phyloP scores from a whole-genome alignment of 257 asterid genomes.

The Forsythia suspensa region DNA sequence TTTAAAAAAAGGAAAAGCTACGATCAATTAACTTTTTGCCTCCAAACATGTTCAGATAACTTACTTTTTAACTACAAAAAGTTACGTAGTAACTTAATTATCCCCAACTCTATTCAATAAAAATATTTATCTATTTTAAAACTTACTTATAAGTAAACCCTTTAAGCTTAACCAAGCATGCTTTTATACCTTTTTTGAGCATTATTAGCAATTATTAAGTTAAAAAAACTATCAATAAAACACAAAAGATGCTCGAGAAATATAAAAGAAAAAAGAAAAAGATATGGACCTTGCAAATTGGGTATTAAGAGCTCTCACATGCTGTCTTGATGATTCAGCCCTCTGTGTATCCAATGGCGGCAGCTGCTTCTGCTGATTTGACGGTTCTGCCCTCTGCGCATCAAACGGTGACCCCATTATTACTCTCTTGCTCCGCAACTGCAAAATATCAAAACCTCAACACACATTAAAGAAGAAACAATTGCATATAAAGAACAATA shows the following conservation, averaged over 20 bases:
- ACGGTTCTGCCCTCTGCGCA: conserved; percentile 51
- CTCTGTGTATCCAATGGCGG: conserved; percentile 65
- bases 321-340: conserved; percentile 86
- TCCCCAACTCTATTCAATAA: not conserved
- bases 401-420: conserved; percentile 48
- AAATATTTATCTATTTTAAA: no score
- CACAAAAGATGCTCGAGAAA: not conserved
- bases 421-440: conserved; percentile 71
- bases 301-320: conserved; percentile 92
- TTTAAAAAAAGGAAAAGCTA: not conserved
- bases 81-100: not conserved
- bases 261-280: not conserved
- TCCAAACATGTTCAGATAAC: not conserved
- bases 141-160: not conserved
- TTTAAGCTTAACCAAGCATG: not conserved
- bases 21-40: not conserved
- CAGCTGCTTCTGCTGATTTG: conserved; percentile 30
- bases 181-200: not conserved
- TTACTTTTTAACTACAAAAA: not conserved
- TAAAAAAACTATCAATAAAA: conserved; percentile 1
- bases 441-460: conserved; percentile 21
- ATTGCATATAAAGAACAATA: not conserved
- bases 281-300: conserved; percentile 79
- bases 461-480: not conserved
- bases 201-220: not conserved